These are phyloP conservation scores for Diaporthe citriasiana DNA, from an alignment of 2,329 filamentous ascomycete species.

Conservation along the genomic window DNA sequence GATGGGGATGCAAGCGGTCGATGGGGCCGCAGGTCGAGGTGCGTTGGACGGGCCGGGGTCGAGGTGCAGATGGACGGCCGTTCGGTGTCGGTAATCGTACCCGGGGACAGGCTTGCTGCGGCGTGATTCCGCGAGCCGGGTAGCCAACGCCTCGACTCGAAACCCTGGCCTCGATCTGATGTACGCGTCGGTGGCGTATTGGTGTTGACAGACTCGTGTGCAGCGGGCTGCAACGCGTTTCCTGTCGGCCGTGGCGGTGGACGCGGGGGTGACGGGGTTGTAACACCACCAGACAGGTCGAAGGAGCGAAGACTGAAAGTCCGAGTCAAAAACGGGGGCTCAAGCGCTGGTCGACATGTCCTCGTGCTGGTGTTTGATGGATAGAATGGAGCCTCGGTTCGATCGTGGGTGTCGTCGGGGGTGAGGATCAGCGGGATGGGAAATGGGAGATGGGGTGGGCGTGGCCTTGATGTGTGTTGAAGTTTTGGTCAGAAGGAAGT, in stretches of 20 bases:
- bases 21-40: not conserved
- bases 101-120: conserved; percentile 13
- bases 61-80: conserved; percentile 8
- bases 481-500: conserved; percentile 23
- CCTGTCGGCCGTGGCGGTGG: conserved; percentile 10
- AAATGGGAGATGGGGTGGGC: conserved; percentile 13
- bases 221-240: conserved; percentile 30
- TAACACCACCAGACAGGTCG: conserved; percentile 26
- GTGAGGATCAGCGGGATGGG: conserved; percentile 16
- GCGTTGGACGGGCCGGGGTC: conserved; percentile 9
- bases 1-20: not conserved
- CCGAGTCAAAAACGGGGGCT: conserved; percentile 18
- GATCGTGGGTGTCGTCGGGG: not conserved
- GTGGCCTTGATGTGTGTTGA: conserved; percentile 14
- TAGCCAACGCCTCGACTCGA: not conserved
- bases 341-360: conserved; percentile 25
- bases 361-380: conserved; percentile 4
- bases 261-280: conserved; percentile 1
- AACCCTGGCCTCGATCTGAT: not conserved
- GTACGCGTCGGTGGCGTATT: not conserved
- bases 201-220: conserved; percentile 24
- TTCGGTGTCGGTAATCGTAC: conserved; percentile 19
- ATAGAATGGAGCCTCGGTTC: not conserved
- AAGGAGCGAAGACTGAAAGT: conserved; percentile 16
- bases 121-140: not conserved